Conservation (phyloP, 805 yeast genomes). For the Barnettozyma vustinii region DNA sequence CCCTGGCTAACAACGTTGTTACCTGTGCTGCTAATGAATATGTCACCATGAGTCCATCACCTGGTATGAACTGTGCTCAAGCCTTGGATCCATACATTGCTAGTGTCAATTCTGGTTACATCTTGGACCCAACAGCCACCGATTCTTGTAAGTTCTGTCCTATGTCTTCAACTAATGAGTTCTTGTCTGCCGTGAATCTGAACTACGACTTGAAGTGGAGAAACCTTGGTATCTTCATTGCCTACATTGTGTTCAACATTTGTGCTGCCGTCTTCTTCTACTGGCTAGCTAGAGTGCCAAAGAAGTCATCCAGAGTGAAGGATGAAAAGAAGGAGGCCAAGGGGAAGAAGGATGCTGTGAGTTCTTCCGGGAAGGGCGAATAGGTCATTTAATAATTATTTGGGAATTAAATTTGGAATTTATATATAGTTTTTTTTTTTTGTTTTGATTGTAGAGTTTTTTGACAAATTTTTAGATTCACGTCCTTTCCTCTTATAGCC, state of each 20-base stretch:
- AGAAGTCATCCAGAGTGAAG: conserved; percentile 36
- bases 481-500: background rate
- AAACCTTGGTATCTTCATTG: conserved; percentile 52
- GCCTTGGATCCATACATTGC: conserved; percentile 37
- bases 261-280: conserved; percentile 41
- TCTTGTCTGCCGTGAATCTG: conserved; percentile 38
- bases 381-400: background rate
- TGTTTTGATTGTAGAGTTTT: background rate
- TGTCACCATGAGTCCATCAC: conserved; percentile 44
- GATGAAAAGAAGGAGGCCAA: conserved; percentile 7
- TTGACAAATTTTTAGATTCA: background rate
- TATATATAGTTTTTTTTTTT: background rate
- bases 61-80: conserved; percentile 51
- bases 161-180: conserved; percentile 51
- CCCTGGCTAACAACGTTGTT: conserved; percentile 44
- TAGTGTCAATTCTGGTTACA: conserved; percentile 24
- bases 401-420: background rate
- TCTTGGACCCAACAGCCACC: conserved; percentile 29
- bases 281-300: conserved; percentile 68
- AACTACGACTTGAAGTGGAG: conserved; percentile 54
- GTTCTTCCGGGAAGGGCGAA: background rate
- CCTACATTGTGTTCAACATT: conserved; percentile 35
- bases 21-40: conserved; percentile 44
- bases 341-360: background rate
- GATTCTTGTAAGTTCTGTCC: conserved; percentile 55